Percentiles rank a stretch among this genome's conserved stretches.
phyloP scores from a whole-genome alignment of 1,284 basidiomycete species.

The Gomphus bonarii region DNA sequence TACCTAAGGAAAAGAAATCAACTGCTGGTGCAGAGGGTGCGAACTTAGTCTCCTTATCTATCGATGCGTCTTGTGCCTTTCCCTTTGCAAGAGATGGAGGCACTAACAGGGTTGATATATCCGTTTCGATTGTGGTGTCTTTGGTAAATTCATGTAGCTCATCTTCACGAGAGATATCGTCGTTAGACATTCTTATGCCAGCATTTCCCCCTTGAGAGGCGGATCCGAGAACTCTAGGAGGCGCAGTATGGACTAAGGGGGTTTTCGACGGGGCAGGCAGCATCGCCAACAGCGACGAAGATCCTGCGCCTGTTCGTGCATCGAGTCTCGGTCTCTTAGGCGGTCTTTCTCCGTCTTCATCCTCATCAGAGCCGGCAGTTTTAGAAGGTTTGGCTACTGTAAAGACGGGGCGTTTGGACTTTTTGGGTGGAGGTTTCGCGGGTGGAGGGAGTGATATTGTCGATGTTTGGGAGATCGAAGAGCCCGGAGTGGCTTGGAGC shows the following conservation, averaged over 20 bases:
- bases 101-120: constrained; percentile 34
- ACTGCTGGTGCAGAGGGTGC: constrained; percentile 31
- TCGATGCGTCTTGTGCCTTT: constrained; percentile 40
- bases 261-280: constrained; percentile 36
- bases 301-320: constrained; percentile 39
- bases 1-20: constrained; percentile 61
- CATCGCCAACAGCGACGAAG: constrained; percentile 59
- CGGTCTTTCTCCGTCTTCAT: constrained; percentile 32
- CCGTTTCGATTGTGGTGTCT: constrained; percentile 15
- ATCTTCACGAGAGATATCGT: background rate
- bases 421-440: constrained; percentile 22
- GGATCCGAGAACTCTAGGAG: constrained; percentile 48
- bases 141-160: constrained; percentile 12
- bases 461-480: constrained; percentile 10
- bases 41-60: constrained; percentile 17
- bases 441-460: constrained; percentile 16
- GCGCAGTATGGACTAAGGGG: constrained; percentile 13
- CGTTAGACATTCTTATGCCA: constrained; percentile 39
- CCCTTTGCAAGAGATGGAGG: constrained; percentile 41
- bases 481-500: constrained; percentile 6
- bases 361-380: constrained; percentile 25
- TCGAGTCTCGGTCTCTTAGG: constrained; percentile 48
- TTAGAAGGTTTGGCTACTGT: constrained; percentile 22
- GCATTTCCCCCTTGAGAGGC: constrained; percentile 34
- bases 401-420: constrained; percentile 15